Percentiles rank a stretch among this genome's conserved stretches.
phyloP scores from a whole-genome alignment of 306 rosid species.

The Pterocarpus macrocarpus region DNA sequence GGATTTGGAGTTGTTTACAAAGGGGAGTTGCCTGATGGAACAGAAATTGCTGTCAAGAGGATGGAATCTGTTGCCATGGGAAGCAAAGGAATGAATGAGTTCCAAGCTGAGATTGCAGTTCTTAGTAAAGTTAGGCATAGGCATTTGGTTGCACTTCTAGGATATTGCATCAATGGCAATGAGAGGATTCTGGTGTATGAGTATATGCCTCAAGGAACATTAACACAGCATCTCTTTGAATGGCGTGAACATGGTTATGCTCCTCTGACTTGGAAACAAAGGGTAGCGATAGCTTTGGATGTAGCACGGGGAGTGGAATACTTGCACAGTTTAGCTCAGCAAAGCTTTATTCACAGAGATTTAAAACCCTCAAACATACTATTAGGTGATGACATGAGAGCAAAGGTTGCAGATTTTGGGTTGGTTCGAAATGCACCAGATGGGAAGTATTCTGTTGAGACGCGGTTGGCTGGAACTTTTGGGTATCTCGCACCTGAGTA shows the following conservation, averaged over 20 bases:
- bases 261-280: conserved; percentile 87
- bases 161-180: conserved; percentile 83
- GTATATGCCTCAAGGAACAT: conserved; percentile 90
- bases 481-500: conserved; percentile 98
- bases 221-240: conserved; percentile 83
- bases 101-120: conserved; percentile 87
- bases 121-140: conserved; percentile 89
- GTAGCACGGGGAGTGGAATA: conserved; percentile 94
- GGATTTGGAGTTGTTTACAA: conserved; percentile 94
- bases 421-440: conserved; percentile 85
- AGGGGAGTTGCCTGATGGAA: conserved; percentile 87
- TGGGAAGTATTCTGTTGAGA: conserved; percentile 86
- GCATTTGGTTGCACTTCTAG: conserved; percentile 89
- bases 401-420: conserved; percentile 95
- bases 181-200: conserved; percentile 92
- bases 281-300: conserved; percentile 85
- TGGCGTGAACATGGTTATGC: conserved; percentile 63
- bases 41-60: conserved; percentile 89
- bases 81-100: conserved; percentile 83
- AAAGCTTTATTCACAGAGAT: conserved; percentile 92
- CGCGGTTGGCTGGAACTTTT: conserved; percentile 94
- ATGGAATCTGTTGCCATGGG: conserved; percentile 80
- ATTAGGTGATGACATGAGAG: conserved; percentile 88
- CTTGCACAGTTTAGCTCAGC: conserved; percentile 90
- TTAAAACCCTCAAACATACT: conserved; percentile 92